Base-by-base conservation (phyloP, 345 rosid species). In the Moricandia arvensis region DNA sequence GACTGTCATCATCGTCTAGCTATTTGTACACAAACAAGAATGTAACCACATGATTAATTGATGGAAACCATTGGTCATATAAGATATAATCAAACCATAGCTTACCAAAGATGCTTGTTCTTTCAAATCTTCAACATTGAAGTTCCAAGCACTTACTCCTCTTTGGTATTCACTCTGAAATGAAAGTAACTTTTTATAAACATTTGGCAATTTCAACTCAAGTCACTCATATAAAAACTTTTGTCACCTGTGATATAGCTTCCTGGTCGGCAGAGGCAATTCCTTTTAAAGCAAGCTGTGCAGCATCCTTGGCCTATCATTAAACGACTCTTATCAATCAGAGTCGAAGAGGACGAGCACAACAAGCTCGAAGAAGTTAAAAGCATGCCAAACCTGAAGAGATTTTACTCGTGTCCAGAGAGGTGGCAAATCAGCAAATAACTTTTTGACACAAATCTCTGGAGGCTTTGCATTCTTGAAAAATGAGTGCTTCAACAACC, bases 121-220 rank as follows among this genome's bases (percentile, higher is more conserved):
- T 86, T 91, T 96, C 74, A 96, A 82, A 87, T 96, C 98, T 69
- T 87, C 97, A 54, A 96, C 70, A 75, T 96, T 91, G 68, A 96
- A 96, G 75, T 96, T 89, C 99, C 99, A 96, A 71, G 99, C 97
- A 81, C 99, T 96, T 72, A 96, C 99, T 80, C 99, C 99, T 83
- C 93, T 84, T 69, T 96, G 89, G 84, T 93, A 96, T 82, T 96
- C 99, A 68, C 97, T 93, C 98, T 96, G 84, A 69, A 24, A 74
- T 31, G 55, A 54, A 60, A 67, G 21, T 10, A 72, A 30, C 9
- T 4, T 38, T 29, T 54, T 60, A 59, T 66, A 68, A 53, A 54
- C 59, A 67, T 30, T 61, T 16, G 38, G 70, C 60, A 73, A 67
- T 30, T 55, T 30, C 6, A 6, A 53, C 43, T 53, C n/a, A n/a